phyloP scores from a whole-genome alignment of 2,329 filamentous ascomycete genomes.

The Trichoderma simmonsii region DNA sequence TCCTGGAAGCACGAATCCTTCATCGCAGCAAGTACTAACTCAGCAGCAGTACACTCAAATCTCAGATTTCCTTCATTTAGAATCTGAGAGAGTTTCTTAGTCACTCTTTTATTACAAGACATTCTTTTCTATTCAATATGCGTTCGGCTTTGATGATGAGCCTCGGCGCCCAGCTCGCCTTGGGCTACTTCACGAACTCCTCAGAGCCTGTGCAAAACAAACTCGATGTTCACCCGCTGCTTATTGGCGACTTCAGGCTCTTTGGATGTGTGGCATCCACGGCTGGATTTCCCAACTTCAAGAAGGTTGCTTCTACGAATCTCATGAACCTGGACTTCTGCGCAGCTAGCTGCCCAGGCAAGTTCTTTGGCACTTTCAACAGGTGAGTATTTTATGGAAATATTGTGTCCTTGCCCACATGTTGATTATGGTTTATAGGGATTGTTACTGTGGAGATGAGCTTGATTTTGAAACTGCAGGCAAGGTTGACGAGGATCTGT shows the following conservation, averaged over 20 bases:
- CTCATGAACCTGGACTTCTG: conserved; percentile 29
- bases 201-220: background rate
- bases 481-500: conserved; percentile 22
- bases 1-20: background rate
- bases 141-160: conserved; percentile 31
- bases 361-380: conserved; percentile 28
- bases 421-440: conserved; percentile 18
- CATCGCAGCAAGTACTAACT: conserved; percentile 17
- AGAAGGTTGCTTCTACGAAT: conserved; percentile 14
- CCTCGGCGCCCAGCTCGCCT: conserved; percentile 32
- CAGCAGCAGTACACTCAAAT: conserved; percentile 24
- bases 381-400: conserved; percentile 22
- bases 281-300: conserved; percentile 26
- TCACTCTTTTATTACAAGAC: conserved; percentile 27
- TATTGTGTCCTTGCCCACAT: too few species aligned
- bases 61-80: conserved; percentile 33
- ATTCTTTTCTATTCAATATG: conserved; percentile 30
- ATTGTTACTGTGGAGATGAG: conserved; percentile 31
- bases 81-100: conserved; percentile 25
- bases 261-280: conserved; percentile 28
- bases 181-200: conserved; percentile 23
- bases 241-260: conserved; percentile 24
- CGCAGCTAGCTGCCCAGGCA: conserved; percentile 23
- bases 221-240: conserved; percentile 18
- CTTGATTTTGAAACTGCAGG: conserved; percentile 19